Percentiles rank a stretch among this genome's conserved stretches.
phyloP scores from a whole-genome alignment of 306 rosid genomes.

The Inga oerstediana region DNA sequence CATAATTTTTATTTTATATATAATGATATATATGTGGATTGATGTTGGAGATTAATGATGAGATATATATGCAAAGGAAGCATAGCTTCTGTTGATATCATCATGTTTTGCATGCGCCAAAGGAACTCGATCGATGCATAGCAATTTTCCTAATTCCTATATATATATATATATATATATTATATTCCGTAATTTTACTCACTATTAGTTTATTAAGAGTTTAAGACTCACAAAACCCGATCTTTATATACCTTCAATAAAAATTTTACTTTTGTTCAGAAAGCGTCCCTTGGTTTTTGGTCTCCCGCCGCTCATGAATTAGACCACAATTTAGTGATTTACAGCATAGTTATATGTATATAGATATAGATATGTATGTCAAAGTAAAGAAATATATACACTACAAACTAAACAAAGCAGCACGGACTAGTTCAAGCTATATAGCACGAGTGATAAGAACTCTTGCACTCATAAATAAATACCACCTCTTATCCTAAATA shows the following conservation, averaged over 20 bases:
- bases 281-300: too few relatives aligned
- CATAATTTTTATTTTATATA: neutral
- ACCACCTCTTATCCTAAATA: accelerated
- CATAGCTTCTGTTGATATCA: neutral
- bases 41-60: neutral
- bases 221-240: neutral
- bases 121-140: neutral
- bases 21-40: neutral
- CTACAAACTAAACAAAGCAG: too few relatives aligned
- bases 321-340: neutral
- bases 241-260: neutral
- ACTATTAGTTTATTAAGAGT: neutral
- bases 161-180: neutral
- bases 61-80: neutral
- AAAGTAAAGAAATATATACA: too few relatives aligned
- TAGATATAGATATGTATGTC: too few relatives aligned
- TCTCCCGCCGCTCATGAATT: neutral
- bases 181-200: neutral
- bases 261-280: too few relatives aligned
- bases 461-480: too few relatives aligned
- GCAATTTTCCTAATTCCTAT: neutral
- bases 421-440: too few relatives aligned
- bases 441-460: too few relatives aligned
- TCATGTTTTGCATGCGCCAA: neutral
- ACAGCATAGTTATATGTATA: too few relatives aligned